Evolutionary conservation across 2,329 filamentous ascomycete species (phyloP).

Genomic region (Claviceps humidiphila): DNA sequence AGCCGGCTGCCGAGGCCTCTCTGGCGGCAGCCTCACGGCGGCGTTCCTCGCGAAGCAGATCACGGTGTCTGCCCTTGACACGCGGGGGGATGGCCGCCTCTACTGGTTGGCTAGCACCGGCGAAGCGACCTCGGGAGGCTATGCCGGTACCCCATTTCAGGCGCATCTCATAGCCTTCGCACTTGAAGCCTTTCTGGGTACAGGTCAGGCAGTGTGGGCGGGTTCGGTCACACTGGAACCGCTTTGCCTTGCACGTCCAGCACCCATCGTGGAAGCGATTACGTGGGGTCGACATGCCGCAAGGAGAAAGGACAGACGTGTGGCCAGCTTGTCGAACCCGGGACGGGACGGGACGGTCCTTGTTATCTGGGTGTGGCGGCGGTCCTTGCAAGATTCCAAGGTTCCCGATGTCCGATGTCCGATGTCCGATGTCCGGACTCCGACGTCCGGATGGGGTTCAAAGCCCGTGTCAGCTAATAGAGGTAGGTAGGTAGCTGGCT

Average conservation of each 20-base stretch:
- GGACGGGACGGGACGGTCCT: background rate
- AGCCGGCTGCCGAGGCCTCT: background rate
- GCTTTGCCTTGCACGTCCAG: constrained; percentile 3
- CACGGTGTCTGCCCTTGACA: constrained; percentile 2
- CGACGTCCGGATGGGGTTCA: no score
- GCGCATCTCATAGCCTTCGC: constrained; percentile 3
- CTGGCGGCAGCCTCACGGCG: background rate
- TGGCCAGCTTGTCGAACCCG: background rate
- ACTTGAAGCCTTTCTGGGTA: constrained; percentile 1
- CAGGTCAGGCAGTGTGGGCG: constrained; percentile 1
- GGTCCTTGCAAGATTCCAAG: no score
- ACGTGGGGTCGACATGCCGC: constrained; percentile 3
- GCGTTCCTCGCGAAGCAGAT: constrained; percentile 2
- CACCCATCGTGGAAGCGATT: constrained; percentile 4
- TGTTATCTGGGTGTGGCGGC: no score
- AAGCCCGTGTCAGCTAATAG: background rate
- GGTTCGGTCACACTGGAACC: constrained; percentile 3
- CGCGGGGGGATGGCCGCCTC: constrained; percentile 1
- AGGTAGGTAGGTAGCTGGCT: background rate
- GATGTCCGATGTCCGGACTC: no score
- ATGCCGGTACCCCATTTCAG: constrained; percentile 4
- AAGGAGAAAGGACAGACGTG: background rate
- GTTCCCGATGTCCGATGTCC: no score
- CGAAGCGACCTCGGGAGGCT: constrained; percentile 2
- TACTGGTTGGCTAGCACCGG: constrained; percentile 1